These are phyloP conservation scores for Aeschynomene evenia DNA, from an alignment of 306 rosid species.

Conservation along the genomic window DNA sequence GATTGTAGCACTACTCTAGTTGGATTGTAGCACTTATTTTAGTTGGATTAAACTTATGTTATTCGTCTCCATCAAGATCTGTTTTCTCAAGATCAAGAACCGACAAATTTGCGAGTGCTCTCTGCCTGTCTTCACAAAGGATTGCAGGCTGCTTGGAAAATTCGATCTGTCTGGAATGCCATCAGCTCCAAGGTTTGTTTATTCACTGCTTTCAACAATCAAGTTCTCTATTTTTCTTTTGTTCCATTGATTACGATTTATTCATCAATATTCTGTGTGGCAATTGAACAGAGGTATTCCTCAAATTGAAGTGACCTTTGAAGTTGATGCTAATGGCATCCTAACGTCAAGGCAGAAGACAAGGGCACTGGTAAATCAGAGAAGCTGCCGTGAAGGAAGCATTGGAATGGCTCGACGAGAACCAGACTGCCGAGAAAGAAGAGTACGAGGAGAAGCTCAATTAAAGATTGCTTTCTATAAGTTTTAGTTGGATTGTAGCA, in stretches of 20 bases:
- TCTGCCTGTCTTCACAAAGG: too few relatives aligned
- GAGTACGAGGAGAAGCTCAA: conserved; percentile 95
- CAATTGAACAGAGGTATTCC: conserved; percentile 82
- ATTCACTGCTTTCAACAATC: not conserved
- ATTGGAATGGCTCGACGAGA: conserved; percentile 93
- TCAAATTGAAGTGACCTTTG: conserved; percentile 97
- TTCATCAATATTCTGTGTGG: conserved; percentile 6
- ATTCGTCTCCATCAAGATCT: too few relatives aligned
- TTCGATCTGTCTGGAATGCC: conserved; percentile 91
- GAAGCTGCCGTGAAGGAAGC: conserved; percentile 91
- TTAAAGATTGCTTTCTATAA: too few relatives aligned
- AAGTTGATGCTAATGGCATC: conserved; percentile 98
- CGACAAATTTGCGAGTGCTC: too few relatives aligned
- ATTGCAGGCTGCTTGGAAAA: conserved; percentile 90
- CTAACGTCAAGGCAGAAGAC: conserved; percentile 92
- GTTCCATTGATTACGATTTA: not conserved
- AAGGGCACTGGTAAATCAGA: conserved; percentile 98
- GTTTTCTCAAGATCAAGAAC: too few relatives aligned
- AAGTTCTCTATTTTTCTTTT: too few relatives aligned
- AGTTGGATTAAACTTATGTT: too few relatives aligned
- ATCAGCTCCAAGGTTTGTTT: conserved; percentile 89
- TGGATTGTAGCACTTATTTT: too few relatives aligned
- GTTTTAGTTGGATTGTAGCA: too few relatives aligned
- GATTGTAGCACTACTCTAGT: too few relatives aligned
- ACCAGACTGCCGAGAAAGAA: conserved; percentile 85